Evolutionary conservation across 2,329 filamentous ascomycete species (phyloP).

Genomic region (Talaromyces sp.): DNA sequence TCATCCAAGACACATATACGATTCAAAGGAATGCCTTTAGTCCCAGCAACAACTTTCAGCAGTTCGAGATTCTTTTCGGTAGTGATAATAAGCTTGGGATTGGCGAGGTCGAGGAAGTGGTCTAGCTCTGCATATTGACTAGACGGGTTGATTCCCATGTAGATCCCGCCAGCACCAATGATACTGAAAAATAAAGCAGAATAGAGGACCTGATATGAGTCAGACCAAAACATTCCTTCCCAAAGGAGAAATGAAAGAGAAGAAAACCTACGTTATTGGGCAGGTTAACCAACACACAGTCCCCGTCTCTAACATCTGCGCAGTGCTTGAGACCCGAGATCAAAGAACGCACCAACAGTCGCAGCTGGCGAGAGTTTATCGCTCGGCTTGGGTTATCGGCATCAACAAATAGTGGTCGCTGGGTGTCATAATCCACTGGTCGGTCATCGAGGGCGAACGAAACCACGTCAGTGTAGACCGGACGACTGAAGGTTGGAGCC

Average conservation of each 20-base stretch:
- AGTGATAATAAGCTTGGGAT: conserved; percentile 43
- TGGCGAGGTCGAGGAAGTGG: conserved; percentile 40
- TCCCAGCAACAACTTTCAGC: conserved; percentile 14
- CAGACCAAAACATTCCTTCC: background rate
- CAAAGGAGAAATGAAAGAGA: no score
- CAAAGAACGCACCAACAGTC: conserved; percentile 29
- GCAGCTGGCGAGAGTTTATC: conserved; percentile 31
- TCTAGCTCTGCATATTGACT: conserved; percentile 43
- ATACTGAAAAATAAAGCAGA: conserved; percentile 32
- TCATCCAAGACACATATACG: conserved; percentile 12
- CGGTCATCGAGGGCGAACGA: conserved; percentile 34
- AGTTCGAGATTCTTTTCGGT: conserved; percentile 29
- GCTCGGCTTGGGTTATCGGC: conserved; percentile 32
- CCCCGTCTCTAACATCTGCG: conserved; percentile 32
- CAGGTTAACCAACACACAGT: conserved; percentile 39
- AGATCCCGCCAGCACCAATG: conserved; percentile 44
- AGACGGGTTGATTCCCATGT: conserved; percentile 47
- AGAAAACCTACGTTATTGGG: conserved; percentile 31
- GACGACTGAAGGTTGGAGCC: background rate
- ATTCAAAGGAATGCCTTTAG: conserved; percentile 3
- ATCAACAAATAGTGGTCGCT: conserved; percentile 39
- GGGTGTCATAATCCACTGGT: conserved; percentile 27
- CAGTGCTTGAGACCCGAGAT: conserved; percentile 34
- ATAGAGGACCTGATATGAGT: conserved; percentile 27
- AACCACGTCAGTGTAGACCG: conserved; percentile 33